phyloP scores from a whole-genome alignment of 805 yeast species.

The Pichia heedii region DNA sequence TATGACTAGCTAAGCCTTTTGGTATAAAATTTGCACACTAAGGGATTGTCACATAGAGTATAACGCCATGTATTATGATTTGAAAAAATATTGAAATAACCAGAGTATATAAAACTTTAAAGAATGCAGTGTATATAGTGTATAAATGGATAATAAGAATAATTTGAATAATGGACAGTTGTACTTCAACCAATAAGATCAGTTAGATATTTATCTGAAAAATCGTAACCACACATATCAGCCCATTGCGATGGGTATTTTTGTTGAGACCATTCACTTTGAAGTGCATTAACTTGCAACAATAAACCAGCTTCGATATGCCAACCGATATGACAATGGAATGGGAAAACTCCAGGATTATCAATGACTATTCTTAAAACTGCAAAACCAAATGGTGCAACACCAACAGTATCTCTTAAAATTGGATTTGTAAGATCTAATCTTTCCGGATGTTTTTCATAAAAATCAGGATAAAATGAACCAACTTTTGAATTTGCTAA shows the following conservation, averaged over 20 bases:
- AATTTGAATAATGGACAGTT: neutral
- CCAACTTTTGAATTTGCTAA: conserved; percentile 42
- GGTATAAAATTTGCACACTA: too few species aligned
- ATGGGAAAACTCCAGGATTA: conserved; percentile 93
- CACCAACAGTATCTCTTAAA: conserved; percentile 68
- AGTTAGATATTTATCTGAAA: conserved; percentile 3
- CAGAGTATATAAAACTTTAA: too few species aligned
- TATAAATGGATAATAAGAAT: neutral
- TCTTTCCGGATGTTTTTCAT: conserved; percentile 22
- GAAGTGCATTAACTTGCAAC: conserved; percentile 13
- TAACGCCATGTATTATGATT: too few species aligned
- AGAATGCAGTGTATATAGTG: too few species aligned
- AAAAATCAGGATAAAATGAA: conserved; percentile 40
- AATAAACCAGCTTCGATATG: conserved; percentile 40
- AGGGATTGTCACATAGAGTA: too few species aligned
- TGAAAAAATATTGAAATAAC: too few species aligned
- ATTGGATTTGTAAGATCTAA: conserved; percentile 23
- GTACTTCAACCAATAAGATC: neutral
- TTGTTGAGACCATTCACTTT: conserved; percentile 7
- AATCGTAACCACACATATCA: conserved; percentile 10
- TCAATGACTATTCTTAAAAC: conserved; percentile 76
- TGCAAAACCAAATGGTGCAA: conserved; percentile 67
- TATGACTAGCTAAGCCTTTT: too few species aligned
- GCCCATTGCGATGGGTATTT: conserved; percentile 5
- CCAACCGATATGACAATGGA: conserved; percentile 97